Percentiles rank a stretch among this genome's conserved stretches.
These are phyloP conservation scores for Piper betle DNA, from an alignment of 164 flowering plant genomes.

Conservation along the genomic window DNA sequence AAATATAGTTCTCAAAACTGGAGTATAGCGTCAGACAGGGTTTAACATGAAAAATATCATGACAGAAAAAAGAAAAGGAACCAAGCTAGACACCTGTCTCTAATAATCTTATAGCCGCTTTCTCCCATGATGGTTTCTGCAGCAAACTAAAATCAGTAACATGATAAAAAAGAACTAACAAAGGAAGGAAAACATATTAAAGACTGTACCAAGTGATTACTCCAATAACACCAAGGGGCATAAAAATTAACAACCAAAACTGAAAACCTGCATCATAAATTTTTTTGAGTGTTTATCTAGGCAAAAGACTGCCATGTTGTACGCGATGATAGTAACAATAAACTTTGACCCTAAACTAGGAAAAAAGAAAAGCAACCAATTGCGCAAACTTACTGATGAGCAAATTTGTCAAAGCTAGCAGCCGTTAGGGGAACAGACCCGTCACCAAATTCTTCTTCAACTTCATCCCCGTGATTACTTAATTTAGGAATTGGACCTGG, in stretches of 20 bases:
- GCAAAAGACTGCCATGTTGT: neutral
- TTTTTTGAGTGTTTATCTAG: no score
- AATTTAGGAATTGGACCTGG: slow-evolving; percentile 36
- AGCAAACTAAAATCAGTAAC: slow-evolving; percentile 13
- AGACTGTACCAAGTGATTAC: slow-evolving; percentile 66
- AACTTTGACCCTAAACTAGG: no score
- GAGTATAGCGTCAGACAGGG: no score
- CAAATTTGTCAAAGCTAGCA: slow-evolving; percentile 44
- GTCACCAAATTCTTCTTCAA: slow-evolving; percentile 60
- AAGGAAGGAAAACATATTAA: neutral
- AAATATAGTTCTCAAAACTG: slow-evolving; percentile 1
- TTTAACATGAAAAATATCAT: neutral
- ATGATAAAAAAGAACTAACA: slow-evolving; percentile 1
- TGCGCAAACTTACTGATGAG: slow-evolving; percentile 51
- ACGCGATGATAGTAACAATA: neutral
- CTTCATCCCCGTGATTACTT: slow-evolving; percentile 76
- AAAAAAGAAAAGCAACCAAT: neutral
- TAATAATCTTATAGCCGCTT: slow-evolving; percentile 74
- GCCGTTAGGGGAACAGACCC: slow-evolving; percentile 44
- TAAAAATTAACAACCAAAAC: slow-evolving; percentile 90
- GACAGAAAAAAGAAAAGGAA: no score
- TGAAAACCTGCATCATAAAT: slow-evolving; percentile 32
- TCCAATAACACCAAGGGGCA: slow-evolving; percentile 97
- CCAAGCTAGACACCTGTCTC: slow-evolving; percentile 43
- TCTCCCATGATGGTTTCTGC: slow-evolving; percentile 99